Evolutionary conservation across 495 filamentous ascomycete genomes (phyloP).

Genomic region (Penicillium macrosclerotiorum): DNA sequence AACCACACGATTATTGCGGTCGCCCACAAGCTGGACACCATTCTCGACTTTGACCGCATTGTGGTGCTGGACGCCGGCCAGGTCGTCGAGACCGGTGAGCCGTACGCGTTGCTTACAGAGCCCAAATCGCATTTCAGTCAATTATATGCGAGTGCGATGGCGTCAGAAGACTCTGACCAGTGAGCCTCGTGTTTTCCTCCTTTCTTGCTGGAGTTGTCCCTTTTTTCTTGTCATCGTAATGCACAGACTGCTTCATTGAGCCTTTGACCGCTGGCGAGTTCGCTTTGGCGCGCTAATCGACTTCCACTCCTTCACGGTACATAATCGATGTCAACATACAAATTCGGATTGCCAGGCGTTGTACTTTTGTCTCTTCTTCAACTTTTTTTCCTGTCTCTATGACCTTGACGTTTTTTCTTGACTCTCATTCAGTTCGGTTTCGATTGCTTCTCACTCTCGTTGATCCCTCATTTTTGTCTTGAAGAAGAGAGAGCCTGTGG

Average conservation of each 20-base stretch:
- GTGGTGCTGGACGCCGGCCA: slow-evolving; percentile 45
- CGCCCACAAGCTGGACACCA: slow-evolving; percentile 60
- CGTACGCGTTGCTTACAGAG: slow-evolving; percentile 30
- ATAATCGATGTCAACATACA: slow-evolving; percentile 27
- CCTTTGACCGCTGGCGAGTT: background rate
- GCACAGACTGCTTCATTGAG: slow-evolving; percentile 16
- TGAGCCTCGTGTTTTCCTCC: background rate
- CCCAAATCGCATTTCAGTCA: slow-evolving; percentile 32
- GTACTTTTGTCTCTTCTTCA: slow-evolving; percentile 5
- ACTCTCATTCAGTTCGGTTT: slow-evolving; percentile 15
- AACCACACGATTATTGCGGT: slow-evolving; percentile 60
- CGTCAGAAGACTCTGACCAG: slow-evolving; percentile 24
- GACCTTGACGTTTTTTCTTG: slow-evolving; percentile 13
- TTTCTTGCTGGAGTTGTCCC: slow-evolving; percentile 1
- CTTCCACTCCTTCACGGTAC: slow-evolving; percentile 16
- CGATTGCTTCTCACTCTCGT: slow-evolving; percentile 10
- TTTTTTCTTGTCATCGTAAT: slow-evolving; percentile 7
- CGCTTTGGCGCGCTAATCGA: slow-evolving; percentile 6
- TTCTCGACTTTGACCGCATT: slow-evolving; percentile 52
- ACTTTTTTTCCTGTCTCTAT: slow-evolving; percentile 1
- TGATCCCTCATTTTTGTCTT: slow-evolving; percentile 1
- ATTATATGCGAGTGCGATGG: slow-evolving; percentile 29
- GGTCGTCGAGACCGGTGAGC: slow-evolving; percentile 46
- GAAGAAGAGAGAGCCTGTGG: background rate
- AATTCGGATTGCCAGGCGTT: slow-evolving; percentile 13